Evolutionary conservation across 108 stramenopile genomes (phyloP).

Genomic region (Asterionellopsis glacialis): DNA sequence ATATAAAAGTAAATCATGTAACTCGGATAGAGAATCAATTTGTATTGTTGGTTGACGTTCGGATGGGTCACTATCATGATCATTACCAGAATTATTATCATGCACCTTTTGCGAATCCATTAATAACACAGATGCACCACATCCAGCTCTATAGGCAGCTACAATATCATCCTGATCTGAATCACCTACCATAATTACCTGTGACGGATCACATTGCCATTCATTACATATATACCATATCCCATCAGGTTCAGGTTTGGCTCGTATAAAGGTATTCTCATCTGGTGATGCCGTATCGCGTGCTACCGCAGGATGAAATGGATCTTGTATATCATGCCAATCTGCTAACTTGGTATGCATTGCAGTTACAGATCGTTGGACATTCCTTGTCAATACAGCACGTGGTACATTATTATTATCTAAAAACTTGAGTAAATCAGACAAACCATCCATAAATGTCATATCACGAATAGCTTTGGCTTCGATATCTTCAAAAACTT

Average conservation of each 20-base stretch:
- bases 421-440: slow-evolving; percentile 21
- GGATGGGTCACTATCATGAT: neutral
- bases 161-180: slow-evolving; percentile 27
- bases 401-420: slow-evolving; percentile 12
- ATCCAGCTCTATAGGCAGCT: slow-evolving; percentile 35
- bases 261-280: slow-evolving; percentile 8
- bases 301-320: slow-evolving; percentile 27
- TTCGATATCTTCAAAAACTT: slow-evolving; percentile 35
- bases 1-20: neutral
- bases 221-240: slow-evolving; percentile 30
- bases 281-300: slow-evolving; percentile 15
- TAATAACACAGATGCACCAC: slow-evolving; percentile 29
- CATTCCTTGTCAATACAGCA: slow-evolving; percentile 30
- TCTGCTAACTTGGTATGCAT: slow-evolving; percentile 14
- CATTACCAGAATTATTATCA: slow-evolving; percentile 4
- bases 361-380: slow-evolving; percentile 17
- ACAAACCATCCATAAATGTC: slow-evolving; percentile 24
- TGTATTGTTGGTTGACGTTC: neutral
- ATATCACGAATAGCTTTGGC: slow-evolving; percentile 18
- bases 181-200: slow-evolving; percentile 42
- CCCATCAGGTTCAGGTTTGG: slow-evolving; percentile 32
- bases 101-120: no score
- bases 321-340: slow-evolving; percentile 7
- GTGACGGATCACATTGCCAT: slow-evolving; percentile 22
- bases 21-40: neutral